Percentiles rank a stretch among this genome's conserved stretches.
phyloP scores from a whole-genome alignment of 1,139 yeast species.

The Saccharomycopsis hybrid region DNA sequence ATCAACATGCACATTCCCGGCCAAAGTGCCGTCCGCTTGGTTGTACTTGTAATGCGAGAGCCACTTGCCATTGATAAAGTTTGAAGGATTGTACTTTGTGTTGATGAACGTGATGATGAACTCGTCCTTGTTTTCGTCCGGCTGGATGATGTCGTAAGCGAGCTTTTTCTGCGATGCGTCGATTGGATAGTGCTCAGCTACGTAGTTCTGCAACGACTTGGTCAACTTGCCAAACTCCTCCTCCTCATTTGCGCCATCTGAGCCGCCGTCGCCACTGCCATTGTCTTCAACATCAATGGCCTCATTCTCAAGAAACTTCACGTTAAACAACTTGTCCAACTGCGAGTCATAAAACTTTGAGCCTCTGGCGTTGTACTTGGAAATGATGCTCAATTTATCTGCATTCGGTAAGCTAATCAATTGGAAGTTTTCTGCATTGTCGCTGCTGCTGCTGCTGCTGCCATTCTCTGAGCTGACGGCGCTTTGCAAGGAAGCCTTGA shows the following conservation, averaged over 20 bases:
- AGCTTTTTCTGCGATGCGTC: conserved; percentile 36
- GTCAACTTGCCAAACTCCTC: conserved; percentile 30
- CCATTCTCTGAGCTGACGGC: conserved; percentile 1
- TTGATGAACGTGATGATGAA: conserved; percentile 57
- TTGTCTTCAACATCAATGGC: conserved; percentile 39
- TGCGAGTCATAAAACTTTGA: conserved; percentile 15
- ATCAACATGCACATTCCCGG: conserved; percentile 58
- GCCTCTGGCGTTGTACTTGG: conserved; percentile 17
- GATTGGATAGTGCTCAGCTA: conserved; percentile 40
- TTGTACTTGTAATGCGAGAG: conserved; percentile 53
- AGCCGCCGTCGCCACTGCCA: not conserved
- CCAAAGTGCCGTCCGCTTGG: conserved; percentile 31
- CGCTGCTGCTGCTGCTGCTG: not conserved
- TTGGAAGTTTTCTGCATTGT: not conserved
- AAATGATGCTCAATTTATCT: conserved; percentile 10
- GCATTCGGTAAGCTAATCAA: conserved; percentile 8
- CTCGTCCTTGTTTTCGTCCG: conserved; percentile 44
- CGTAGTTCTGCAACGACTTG: conserved; percentile 31
- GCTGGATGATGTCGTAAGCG: conserved; percentile 37
- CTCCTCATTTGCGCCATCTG: conserved; percentile 22
- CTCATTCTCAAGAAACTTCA: conserved; percentile 23
- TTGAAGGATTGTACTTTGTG: conserved; percentile 63
- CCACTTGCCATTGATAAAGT: conserved; percentile 93
- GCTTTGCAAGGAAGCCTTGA: conserved; percentile 9
- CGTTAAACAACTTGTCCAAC: conserved; percentile 15